Percentiles rank a stretch among this genome's conserved stretches.
Evolutionary conservation across 345 rosid species (phyloP).

Genomic region (Gossypium rotundifolium): DNA sequence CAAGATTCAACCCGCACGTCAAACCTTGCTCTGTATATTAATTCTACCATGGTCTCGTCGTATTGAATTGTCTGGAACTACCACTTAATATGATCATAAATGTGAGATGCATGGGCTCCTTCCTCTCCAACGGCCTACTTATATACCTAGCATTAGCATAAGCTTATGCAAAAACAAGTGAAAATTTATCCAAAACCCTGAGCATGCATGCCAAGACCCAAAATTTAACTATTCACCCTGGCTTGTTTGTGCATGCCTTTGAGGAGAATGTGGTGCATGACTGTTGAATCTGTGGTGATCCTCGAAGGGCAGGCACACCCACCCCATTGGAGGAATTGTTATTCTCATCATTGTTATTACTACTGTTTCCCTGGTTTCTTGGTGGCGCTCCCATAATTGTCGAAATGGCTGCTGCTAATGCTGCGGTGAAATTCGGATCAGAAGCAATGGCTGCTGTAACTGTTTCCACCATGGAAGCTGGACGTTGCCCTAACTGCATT

Average conservation of each 20-base stretch:
- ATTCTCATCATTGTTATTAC: conserved; percentile 11
- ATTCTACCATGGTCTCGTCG: not conserved
- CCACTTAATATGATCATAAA: not conserved
- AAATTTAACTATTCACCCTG: not conserved
- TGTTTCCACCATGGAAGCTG: conserved; percentile 54
- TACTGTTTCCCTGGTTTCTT: conserved; percentile 18
- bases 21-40: not conserved
- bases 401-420: conserved; percentile 76
- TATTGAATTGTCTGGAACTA: not conserved
- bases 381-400: conserved; percentile 41
- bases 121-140: not conserved
- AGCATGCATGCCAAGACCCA: not conserved
- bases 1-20: not conserved
- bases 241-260: conserved; percentile 13
- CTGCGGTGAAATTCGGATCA: conserved; percentile 80
- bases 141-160: not conserved
- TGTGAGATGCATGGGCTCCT: not conserved
- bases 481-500: conserved; percentile 40
- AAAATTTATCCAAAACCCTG: not conserved
- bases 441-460: conserved; percentile 72
- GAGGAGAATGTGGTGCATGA: conserved; percentile 91
- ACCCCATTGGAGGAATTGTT: conserved; percentile 18
- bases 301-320: conserved; percentile 31
- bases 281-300: conserved; percentile 77
- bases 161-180: not conserved